These are phyloP conservation scores for Salix koriyanagi DNA, from an alignment of 345 rosid species.

Conservation along the genomic window DNA sequence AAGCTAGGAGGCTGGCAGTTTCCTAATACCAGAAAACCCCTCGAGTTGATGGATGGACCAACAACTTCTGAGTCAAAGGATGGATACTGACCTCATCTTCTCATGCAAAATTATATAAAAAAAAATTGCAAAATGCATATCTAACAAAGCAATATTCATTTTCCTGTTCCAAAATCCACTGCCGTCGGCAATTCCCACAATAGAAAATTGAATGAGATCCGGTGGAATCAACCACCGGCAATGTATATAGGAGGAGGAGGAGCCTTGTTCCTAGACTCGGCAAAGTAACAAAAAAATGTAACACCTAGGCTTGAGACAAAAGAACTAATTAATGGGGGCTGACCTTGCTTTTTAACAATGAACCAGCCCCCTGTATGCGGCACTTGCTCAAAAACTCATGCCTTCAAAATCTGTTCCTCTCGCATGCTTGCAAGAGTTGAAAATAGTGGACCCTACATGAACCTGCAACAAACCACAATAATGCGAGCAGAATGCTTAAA, in stretches of 20 bases:
- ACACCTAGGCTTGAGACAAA: slow-evolving; percentile 13
- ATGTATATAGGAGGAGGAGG: not conserved
- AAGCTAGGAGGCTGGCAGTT: no score
- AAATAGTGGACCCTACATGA: slow-evolving; percentile 7
- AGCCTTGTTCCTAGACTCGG: not conserved
- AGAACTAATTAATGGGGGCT: slow-evolving; percentile 27
- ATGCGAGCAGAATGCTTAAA: slow-evolving; percentile 8
- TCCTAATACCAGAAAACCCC: no score
- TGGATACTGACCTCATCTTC: no score
- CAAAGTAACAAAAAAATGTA: not conserved
- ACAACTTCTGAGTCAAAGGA: no score
- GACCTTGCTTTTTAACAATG: slow-evolving; percentile 7
- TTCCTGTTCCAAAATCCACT: not conserved
- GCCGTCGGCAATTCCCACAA: not conserved
- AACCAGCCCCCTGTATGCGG: slow-evolving; percentile 25
- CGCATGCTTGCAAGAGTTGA: slow-evolving; percentile 9
- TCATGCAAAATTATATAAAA: no score
- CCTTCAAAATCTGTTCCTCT: slow-evolving; percentile 33
- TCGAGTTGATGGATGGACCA: no score
- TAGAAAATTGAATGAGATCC: slow-evolving; percentile 1
- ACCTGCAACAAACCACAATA: not conserved
- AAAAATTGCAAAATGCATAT: no score
- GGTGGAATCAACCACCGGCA: not conserved
- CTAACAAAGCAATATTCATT: no score
- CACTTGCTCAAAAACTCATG: slow-evolving; percentile 42